Evolutionary conservation across 805 yeast species (phyloP), one percentile per base, ranked within the genome.

Genomic region (Nakazawaea peltata): DNA sequence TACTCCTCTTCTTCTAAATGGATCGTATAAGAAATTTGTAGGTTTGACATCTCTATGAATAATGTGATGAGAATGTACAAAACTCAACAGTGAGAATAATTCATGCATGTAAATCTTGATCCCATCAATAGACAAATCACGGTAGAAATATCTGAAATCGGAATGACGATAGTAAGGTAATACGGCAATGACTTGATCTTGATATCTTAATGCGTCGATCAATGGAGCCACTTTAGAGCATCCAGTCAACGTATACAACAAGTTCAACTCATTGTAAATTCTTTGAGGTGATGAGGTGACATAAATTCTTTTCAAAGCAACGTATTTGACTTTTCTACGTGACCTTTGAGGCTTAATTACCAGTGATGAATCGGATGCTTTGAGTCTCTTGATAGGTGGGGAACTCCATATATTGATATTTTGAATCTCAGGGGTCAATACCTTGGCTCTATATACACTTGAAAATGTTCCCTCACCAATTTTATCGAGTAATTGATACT

Each of bases 201-300:
- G 83, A 49, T 71, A 70, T 42, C 98, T 67, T 36, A 86, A 56
- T 0, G 95, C 95, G 47, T 94, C 96, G 30, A 90, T 69, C 34
- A 92, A 61, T 1, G 97, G 95, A 1, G 95, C 95, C 21, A 92
- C 86, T 43, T 79, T 74, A 1, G 72, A 65, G 42, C 80, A 76
- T 0, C 84, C 84, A 6, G 79, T 67, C 33, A 85, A 56, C 42
- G 69, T 70, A 51, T 81, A 81, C 22, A 92, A 65, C 31, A 92
- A 61, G 44, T 80, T 80, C 43, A 92, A 69, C 56, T 92, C 99
- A 54, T 88, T 88, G 47, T 74, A 77, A 29, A 92, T 90, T 56
- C 99, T 71, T 43, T 76, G 79, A 0, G 97, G 97, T 6, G 97
- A 86, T 1, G 96, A 84, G 0, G 98, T 92, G 15, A 88, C 97